Evolutionary conservation across 75 land plant species (phyloP), one percentile per base, ranked within the genome.

Genomic region (Chamaecyparis obtusa): DNA sequence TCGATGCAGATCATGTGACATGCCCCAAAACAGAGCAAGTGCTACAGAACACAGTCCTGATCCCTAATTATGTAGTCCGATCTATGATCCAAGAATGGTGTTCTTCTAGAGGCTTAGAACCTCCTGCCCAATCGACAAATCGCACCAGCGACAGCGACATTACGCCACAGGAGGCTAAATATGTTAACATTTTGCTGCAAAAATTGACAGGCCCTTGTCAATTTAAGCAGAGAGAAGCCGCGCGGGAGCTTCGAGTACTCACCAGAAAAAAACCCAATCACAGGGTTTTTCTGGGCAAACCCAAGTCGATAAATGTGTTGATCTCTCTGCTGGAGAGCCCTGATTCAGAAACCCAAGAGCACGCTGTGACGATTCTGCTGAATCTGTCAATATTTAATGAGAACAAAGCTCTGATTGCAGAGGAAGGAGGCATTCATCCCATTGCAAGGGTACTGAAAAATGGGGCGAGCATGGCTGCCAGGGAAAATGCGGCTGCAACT

Each of bases 401-500:
- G 39, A 96, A 96, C 87, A 96, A 95, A 87, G 93, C 88, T 86
- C 86, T 89, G 35, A 90, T 95, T 19, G 96, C 92, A 9, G 92
- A 91, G 44, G 90, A 90, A 19, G 93, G 95, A 11, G 95, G 91
- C 15, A 94, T 96, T 41, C 90, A 93, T 37, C 87, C 93, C n/a
- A 91, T 96, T 10, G 93, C 94, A 16, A 92, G 92, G n/a, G 94
- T 93, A 17, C 39, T 95, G 84, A 89, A 85, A 74, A 84, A 69
- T 9, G 95, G 97, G 37, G 9, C 13, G 30, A 94, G 91, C 60
- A 93, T 92, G 78, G 89, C 92, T 51, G 91, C 95, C 14, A 89
- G 95, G 74, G 91, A 90, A 77, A 96, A 96, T 88, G 93, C 98
- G 41, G 98, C 97, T 37, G 95, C 97, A 17, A 92, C 98, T 2